phyloP scores from a whole-genome alignment of 164 flowering plant species.

The Nymphaea thermarum region DNA sequence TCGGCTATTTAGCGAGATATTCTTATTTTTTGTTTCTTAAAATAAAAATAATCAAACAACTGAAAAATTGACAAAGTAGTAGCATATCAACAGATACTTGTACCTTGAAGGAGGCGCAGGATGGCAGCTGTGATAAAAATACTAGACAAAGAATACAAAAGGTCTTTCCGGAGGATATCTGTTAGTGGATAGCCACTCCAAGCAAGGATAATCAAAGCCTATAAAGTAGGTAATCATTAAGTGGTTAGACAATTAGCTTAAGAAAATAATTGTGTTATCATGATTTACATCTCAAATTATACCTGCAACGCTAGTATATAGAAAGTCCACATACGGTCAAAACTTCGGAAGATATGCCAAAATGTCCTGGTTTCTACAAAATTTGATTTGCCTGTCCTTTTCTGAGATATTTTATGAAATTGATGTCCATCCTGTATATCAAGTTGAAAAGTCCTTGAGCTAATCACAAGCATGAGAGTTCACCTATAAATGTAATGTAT shows the following conservation, averaged over 20 bases:
- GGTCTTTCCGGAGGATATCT: slow-evolving; percentile 40
- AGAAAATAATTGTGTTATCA: neutral
- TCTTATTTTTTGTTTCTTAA: too few species aligned
- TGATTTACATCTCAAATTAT: slow-evolving; percentile 3
- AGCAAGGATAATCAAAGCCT: slow-evolving; percentile 78
- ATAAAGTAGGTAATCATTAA: slow-evolving; percentile 8
- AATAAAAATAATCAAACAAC: too few species aligned
- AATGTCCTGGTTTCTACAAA: slow-evolving; percentile 93
- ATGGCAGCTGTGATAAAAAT: slow-evolving; percentile 90
- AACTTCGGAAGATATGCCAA: slow-evolving; percentile 87
- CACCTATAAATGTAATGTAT: too few species aligned
- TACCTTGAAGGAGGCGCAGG: slow-evolving; percentile 83
- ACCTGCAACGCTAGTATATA: slow-evolving; percentile 83
- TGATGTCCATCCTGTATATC: slow-evolving; percentile 38
- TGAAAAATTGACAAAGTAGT: too few species aligned
- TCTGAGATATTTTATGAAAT: slow-evolving; percentile 26
- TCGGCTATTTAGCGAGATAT: too few species aligned
- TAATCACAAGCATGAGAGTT: too few species aligned
- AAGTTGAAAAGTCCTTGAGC: neutral
- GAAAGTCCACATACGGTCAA: slow-evolving; percentile 88
- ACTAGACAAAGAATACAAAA: slow-evolving; percentile 58
- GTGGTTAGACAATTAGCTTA: neutral
- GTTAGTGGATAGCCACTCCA: slow-evolving; percentile 38
- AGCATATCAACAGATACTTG: neutral
- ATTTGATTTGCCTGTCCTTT: slow-evolving; percentile 76